These are phyloP conservation scores for Zygosaccharomyces siamensis DNA, from an alignment of 805 yeast genomes.

Conservation along the genomic window DNA sequence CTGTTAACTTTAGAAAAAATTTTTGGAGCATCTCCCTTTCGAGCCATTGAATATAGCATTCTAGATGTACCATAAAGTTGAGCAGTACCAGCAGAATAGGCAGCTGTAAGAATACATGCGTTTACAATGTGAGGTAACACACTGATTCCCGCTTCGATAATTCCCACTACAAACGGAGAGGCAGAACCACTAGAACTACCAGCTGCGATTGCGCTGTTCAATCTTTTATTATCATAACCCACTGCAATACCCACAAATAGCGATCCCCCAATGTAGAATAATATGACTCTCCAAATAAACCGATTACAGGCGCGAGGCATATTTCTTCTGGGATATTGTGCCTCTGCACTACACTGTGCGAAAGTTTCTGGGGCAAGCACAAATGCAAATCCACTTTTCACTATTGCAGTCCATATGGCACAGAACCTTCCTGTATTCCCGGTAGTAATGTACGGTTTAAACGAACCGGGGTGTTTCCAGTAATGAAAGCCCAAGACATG, in stretches of 20 bases:
- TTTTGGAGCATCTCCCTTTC: constrained; percentile 46
- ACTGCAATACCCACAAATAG: constrained; percentile 51
- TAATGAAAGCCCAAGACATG: constrained; percentile 56
- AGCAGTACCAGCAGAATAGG: constrained; percentile 37
- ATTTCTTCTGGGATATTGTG: constrained; percentile 41
- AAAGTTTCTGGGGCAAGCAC: constrained; percentile 6
- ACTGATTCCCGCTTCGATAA: constrained; percentile 46
- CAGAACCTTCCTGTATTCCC: constrained; percentile 46
- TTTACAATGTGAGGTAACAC: constrained; percentile 45
- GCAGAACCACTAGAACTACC: constrained; percentile 40
- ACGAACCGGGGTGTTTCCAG: constrained; percentile 55
- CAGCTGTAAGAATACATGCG: constrained; percentile 46
- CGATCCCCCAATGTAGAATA: constrained; percentile 49
- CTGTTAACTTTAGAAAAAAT: constrained; percentile 42
- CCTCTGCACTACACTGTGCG: constrained; percentile 44
- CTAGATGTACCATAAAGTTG: constrained; percentile 48
- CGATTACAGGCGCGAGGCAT: constrained; percentile 46
- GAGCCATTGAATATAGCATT: constrained; percentile 40
- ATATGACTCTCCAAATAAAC: constrained; percentile 50
- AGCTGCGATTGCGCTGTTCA: constrained; percentile 31
- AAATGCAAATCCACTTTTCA: constrained; percentile 6
- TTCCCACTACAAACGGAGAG: constrained; percentile 45
- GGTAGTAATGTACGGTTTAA: constrained; percentile 32
- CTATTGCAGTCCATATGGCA: constrained; percentile 45
- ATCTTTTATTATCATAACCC: constrained; percentile 37